Base-by-base conservation (phyloP, 352 stramenopile genomes). In the Globisporangium iwayamae region DNA sequence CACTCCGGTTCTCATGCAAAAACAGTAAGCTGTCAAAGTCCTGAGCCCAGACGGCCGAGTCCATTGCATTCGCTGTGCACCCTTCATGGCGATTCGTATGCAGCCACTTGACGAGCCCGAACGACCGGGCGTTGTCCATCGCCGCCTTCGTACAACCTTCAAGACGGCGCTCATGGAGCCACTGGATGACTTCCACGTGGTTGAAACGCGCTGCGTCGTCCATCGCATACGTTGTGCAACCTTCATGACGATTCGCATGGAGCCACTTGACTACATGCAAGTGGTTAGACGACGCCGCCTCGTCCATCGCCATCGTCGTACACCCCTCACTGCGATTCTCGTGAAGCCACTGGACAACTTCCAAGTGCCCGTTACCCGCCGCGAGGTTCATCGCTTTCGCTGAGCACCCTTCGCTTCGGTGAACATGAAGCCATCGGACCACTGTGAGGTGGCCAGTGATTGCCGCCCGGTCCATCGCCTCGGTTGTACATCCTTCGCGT, bases 361-460 rank as follows among this genome's bases (percentile, higher is more conserved):
- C 20, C 48, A 55, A 14, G 48, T 55, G 48, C 14, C 48, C 48
- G 14, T 55, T 55, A 0, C 48, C 48, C 16, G 48, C 48, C 7
- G 48, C 25, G 48, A 55, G 48, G 14, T 55, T 55, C 48, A 55
- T 55, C 18, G 53, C 34, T 34, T 59, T 46, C 9, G 46, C 53
- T 20, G 53, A 32, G 38, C 53, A 59, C 1, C 53, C 53, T 48
- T 59, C 53, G 20, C 14, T 59, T n/a, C 53, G 53, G 41, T 59
- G 34, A 0, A 2, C 13, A 22, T 59, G 53, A 4, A 55, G 48
- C 48, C 48, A 55, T 13, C 22, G 48, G 13, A 55, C 13, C 38
- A 55, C 48, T 22, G 48, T 4, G 3, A 55, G 25, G 25, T 55
- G 25, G 25, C 48, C 48, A 9, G 16, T 22, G 28, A 55, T 55